Conservation (phyloP, 805 yeast genomes). For the Vanderwaltozyma verrucispora region DNA sequence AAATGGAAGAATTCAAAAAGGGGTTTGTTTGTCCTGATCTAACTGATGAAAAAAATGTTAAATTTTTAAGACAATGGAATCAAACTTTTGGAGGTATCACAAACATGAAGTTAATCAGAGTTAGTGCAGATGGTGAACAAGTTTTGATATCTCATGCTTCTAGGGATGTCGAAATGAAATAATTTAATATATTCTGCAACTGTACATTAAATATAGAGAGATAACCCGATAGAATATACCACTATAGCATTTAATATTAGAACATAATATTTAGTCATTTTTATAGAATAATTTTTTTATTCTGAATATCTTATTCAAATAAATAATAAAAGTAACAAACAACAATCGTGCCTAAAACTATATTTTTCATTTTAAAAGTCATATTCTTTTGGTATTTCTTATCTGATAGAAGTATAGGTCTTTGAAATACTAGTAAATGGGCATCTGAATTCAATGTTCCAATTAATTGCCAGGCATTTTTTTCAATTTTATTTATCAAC, state of each 20-base stretch:
- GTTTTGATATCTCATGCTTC: slow-evolving; percentile 14
- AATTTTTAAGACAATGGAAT: slow-evolving; percentile 61
- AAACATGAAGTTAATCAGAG: slow-evolving; percentile 41
- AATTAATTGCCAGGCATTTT: slow-evolving; percentile 19
- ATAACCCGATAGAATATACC: too few species aligned
- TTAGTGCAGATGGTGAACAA: slow-evolving; percentile 19
- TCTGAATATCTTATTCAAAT: too few species aligned
- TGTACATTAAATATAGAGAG: not conserved
- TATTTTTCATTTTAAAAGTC: too few species aligned
- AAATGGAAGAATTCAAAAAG: slow-evolving; percentile 47
- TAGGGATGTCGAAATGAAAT: slow-evolving; percentile 18
- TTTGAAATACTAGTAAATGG: not conserved
- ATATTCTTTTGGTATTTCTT: too few species aligned
- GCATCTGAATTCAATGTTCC: slow-evolving; percentile 7
- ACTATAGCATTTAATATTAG: too few species aligned
- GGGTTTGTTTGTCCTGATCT: slow-evolving; percentile 74
- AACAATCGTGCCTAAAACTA: too few species aligned
- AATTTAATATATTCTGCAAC: not conserved
- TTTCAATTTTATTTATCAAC: slow-evolving; percentile 13
- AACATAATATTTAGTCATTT: too few species aligned
- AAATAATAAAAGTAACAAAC: too few species aligned
- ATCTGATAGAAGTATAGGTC: too few species aligned
- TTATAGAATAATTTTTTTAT: too few species aligned
- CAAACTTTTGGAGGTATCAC: slow-evolving; percentile 73
- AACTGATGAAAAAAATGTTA: slow-evolving; percentile 47